A percentile compares a stretch with the other conserved stretches of the same genome.
Conservation (phyloP, 139 green algal genomes). For the Penium margaritaceum region DNA sequence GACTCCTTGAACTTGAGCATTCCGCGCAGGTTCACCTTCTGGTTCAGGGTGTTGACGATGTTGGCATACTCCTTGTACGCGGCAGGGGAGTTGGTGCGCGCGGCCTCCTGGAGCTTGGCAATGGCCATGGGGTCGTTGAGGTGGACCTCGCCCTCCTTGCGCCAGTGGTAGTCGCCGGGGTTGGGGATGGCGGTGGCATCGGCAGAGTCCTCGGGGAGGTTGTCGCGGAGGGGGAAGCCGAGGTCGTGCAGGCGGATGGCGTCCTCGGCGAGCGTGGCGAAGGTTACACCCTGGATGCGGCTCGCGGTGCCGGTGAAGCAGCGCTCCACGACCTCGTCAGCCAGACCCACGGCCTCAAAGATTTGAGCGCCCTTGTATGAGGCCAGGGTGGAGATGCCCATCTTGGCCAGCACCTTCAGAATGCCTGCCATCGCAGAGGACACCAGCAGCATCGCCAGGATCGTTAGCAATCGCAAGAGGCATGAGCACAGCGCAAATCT, state of each 20-base stretch:
- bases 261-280: constrained; percentile 49
- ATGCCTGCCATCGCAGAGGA: too few species aligned
- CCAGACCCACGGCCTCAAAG: constrained; percentile 83
- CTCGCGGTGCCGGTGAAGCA: constrained; percentile 81
- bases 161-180: constrained; percentile 74
- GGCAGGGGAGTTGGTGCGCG: constrained; percentile 41
- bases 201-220: constrained; percentile 19
- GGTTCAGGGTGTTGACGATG: constrained; percentile 68
- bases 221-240: constrained; percentile 52
- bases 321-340: constrained; percentile 66
- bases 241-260: constrained; percentile 62
- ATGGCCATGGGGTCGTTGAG: constrained; percentile 88
- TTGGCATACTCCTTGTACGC: constrained; percentile 59
- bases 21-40: constrained; percentile 74
- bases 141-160: constrained; percentile 67
- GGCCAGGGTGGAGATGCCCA: constrained; percentile 89
- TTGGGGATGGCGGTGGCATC: constrained; percentile 42
- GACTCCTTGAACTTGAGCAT: constrained; percentile 74
- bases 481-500: too few species aligned
- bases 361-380: constrained; percentile 96
- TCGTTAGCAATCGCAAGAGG: too few species aligned
- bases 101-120: constrained; percentile 70
- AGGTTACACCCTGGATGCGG: constrained; percentile 60
- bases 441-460: too few species aligned
- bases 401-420: constrained; percentile 81